Conservation (phyloP, 2,329 filamentous ascomycete genomes). For the Venturia effusa region DNA sequence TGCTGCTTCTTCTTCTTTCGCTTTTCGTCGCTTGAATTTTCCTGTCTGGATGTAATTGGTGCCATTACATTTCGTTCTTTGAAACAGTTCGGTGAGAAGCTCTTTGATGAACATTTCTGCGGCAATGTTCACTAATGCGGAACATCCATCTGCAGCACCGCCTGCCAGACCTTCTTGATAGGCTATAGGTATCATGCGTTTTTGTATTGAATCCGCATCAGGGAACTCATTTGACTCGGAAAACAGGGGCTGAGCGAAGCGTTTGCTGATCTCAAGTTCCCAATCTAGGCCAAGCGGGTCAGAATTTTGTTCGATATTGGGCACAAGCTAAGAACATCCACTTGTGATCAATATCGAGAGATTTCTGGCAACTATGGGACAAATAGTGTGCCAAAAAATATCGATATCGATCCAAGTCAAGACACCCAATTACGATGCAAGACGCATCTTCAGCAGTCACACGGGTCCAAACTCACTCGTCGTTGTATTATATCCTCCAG, state of each 20-base stretch:
- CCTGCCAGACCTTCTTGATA: conserved; percentile 51
- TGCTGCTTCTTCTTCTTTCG: conserved; percentile 62
- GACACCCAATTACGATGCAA: too few relatives aligned
- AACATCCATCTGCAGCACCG: conserved; percentile 42
- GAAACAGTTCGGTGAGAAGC: conserved; percentile 43
- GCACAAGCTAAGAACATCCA: neutral
- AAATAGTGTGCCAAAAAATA: too few relatives aligned
- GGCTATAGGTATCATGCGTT: conserved; percentile 53
- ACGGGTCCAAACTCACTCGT: conserved; percentile 45
- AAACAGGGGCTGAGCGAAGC: conserved; percentile 51
- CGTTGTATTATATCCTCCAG: conserved; percentile 62
- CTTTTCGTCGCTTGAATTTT: conserved; percentile 64
- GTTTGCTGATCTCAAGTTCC: conserved; percentile 55
- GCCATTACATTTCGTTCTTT: conserved; percentile 44
- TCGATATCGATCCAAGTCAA: too few relatives aligned
- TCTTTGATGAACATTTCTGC: conserved; percentile 55
- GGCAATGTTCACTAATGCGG: conserved; percentile 49
- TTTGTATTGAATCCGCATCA: conserved; percentile 43
- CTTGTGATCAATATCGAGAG: conserved; percentile 1
- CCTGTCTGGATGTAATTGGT: conserved; percentile 58
- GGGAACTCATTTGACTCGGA: conserved; percentile 54
- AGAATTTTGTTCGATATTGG: neutral
- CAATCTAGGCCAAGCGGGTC: conserved; percentile 32
- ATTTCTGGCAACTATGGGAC: conserved; percentile 12
- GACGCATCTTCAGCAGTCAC: neutral